A percentile compares a stretch with the other conserved stretches of the same genome.
Evolutionary conservation across 2,329 filamentous ascomycete genomes (phyloP).

Genomic region (Aspergillus viridinutans): DNA sequence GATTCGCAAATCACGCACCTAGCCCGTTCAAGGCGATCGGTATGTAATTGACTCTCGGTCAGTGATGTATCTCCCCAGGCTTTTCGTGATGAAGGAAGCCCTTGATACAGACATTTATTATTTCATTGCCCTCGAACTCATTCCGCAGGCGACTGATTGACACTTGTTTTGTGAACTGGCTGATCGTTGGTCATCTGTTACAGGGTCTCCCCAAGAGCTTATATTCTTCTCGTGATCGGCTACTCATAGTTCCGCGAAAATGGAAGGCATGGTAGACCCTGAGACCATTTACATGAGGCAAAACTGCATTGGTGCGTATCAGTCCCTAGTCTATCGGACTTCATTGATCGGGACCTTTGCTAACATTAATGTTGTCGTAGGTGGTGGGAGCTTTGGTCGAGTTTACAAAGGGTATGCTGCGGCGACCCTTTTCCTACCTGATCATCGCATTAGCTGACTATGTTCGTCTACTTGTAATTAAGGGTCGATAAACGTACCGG

Average conservation of each 20-base stretch:
- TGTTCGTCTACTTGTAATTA: constrained; percentile 2
- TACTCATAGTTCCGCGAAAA: constrained; percentile 18
- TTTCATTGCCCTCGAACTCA: neutral
- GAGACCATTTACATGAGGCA: constrained; percentile 91
- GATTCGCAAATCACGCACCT: constrained; percentile 4
- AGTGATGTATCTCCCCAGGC: neutral
- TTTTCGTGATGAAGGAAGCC: neutral
- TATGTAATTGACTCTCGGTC: constrained; percentile 1
- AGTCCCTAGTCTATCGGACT: constrained; percentile 24
- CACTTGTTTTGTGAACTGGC: neutral
- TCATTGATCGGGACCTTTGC: neutral
- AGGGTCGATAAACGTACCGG: constrained; percentile 91
- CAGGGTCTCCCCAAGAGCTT: neutral
- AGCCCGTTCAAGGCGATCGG: constrained; percentile 1
- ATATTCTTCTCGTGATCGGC: neutral
- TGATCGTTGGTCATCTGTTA: neutral
- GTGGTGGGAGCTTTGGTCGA: constrained; percentile 95
- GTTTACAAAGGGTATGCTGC: constrained; percentile 85
- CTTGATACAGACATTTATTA: neutral
- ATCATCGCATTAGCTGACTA: constrained; percentile 1
- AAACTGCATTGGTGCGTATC: constrained; percentile 67
- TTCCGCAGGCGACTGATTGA: neutral
- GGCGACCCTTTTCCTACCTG: neutral
- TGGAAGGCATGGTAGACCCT: constrained; percentile 66
- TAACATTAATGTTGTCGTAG: constrained; percentile 44